phyloP scores from a whole-genome alignment of 2,329 filamentous ascomycete species.

The Aspergillus unguis region DNA sequence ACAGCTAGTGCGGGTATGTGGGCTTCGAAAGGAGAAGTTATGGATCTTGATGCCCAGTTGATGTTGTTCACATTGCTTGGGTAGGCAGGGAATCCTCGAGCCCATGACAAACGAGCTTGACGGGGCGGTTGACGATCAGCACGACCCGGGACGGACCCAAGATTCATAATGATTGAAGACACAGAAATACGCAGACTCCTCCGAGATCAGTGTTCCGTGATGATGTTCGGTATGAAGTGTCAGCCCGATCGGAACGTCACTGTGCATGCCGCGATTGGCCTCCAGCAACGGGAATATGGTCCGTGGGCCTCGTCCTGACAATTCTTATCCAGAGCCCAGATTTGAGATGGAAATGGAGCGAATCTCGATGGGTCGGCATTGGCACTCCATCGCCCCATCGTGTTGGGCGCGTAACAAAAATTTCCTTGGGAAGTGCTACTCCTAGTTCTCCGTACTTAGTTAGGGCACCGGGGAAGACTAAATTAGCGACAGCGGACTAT shows the following conservation, averaged over 20 bases:
- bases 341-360: no score
- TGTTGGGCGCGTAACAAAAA: constrained; percentile 12
- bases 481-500: neutral
- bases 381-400: constrained; percentile 14
- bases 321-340: no score
- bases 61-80: no score
- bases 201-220: constrained; percentile 4
- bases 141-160: neutral
- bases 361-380: neutral
- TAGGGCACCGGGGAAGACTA: constrained; percentile 3
- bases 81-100: neutral
- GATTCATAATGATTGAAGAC: neutral
- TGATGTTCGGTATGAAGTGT: constrained; percentile 9
- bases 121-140: neutral
- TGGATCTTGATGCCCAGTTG: no score
- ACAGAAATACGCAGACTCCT: neutral
- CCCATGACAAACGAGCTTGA: neutral
- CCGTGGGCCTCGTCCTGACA: constrained; percentile 1
- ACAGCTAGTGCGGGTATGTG: no score
- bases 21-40: no score
- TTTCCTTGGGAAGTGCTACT: neutral
- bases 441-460: neutral
- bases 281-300: neutral
- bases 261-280: constrained; percentile 19
- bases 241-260: constrained; percentile 19